phyloP scores from a whole-genome alignment of 352 stramenopile species.

The Plasmopara muralis region DNA sequence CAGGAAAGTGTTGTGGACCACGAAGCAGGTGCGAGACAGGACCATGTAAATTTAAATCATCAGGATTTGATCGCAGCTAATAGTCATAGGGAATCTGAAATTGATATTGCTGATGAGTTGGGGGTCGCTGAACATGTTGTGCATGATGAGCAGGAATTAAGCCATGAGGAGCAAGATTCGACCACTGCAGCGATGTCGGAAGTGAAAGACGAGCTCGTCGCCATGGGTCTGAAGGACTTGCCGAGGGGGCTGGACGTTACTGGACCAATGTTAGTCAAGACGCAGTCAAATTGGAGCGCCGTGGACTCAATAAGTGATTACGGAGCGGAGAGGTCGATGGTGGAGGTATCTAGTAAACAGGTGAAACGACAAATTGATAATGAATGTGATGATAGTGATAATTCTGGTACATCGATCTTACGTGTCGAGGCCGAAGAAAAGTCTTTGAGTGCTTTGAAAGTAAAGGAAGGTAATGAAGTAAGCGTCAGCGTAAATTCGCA shows the following conservation, averaged over 20 bases:
- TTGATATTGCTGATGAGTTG: slow-evolving; percentile 20
- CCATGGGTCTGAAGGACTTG: background rate
- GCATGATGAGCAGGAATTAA: slow-evolving; percentile 31
- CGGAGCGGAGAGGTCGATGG: slow-evolving; percentile 24
- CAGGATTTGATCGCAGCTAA: slow-evolving; percentile 22
- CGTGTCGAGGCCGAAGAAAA: slow-evolving; percentile 10
- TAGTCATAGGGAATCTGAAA: slow-evolving; percentile 25
- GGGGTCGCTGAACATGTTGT: slow-evolving; percentile 27
- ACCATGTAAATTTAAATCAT: slow-evolving; percentile 17
- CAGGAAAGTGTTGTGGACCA: slow-evolving; percentile 15
- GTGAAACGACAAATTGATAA: slow-evolving; percentile 22
- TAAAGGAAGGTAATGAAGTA: slow-evolving; percentile 15
- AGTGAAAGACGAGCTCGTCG: slow-evolving; percentile 17
- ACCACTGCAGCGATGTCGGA: slow-evolving; percentile 8
- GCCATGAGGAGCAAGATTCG: slow-evolving; percentile 24
- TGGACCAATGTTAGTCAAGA: background rate
- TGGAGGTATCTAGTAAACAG: slow-evolving; percentile 21
- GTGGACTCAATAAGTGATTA: slow-evolving; percentile 16
- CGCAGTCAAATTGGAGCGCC: slow-evolving; percentile 11
- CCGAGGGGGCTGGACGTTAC: background rate
- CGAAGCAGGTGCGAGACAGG: slow-evolving; percentile 27
- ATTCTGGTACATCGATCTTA: slow-evolving; percentile 21
- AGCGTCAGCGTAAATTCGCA: slow-evolving; percentile 1
- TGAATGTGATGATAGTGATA: slow-evolving; percentile 32
- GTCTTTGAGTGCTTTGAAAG: background rate